Conservation (phyloP, 1,139 yeast genomes). For the Protomyces macrosporus region DNA sequence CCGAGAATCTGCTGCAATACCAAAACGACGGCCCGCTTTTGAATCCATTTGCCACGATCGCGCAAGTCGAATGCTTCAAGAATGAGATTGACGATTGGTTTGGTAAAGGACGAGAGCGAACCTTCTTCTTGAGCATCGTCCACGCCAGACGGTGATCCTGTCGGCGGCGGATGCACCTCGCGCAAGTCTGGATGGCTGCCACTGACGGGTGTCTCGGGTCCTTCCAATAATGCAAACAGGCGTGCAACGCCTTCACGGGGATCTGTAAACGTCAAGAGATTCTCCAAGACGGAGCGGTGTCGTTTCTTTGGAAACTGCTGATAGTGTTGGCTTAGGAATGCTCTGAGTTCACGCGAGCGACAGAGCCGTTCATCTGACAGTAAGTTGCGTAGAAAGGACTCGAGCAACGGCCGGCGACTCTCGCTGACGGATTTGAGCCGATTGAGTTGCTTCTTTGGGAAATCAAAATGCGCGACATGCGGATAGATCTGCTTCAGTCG, state of each 20-base stretch:
- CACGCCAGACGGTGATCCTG: not conserved
- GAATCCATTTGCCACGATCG: conserved; percentile 61
- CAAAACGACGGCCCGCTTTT: conserved; percentile 78
- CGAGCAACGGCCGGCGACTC: conserved; percentile 56
- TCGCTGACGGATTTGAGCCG: conserved; percentile 51
- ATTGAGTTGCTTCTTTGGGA: conserved; percentile 55
- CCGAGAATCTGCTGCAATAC: conserved; percentile 82
- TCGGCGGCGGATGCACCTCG: conserved; percentile 3
- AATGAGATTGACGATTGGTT: conserved; percentile 75
- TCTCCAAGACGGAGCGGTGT: conserved; percentile 59
- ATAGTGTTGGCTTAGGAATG: conserved; percentile 47
- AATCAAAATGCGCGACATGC: conserved; percentile 47
- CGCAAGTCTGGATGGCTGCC: conserved; percentile 41
- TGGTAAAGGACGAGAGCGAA: conserved; percentile 52
- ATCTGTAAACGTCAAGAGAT: conserved; percentile 33
- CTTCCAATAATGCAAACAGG: conserved; percentile 48
- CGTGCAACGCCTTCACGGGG: conserved; percentile 57
- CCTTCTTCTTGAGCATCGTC: conserved; percentile 28
- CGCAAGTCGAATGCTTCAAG: conserved; percentile 65
- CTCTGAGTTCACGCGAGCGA: conserved; percentile 62
- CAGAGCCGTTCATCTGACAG: conserved; percentile 65
- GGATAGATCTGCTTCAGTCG: conserved; percentile 55
- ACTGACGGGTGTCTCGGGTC: not conserved
- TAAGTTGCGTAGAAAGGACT: conserved; percentile 56
- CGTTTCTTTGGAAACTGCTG: conserved; percentile 57